These are phyloP conservation scores for Cyclaneusma minus DNA, from an alignment of 2,329 filamentous ascomycete genomes.

Conservation along the genomic window DNA sequence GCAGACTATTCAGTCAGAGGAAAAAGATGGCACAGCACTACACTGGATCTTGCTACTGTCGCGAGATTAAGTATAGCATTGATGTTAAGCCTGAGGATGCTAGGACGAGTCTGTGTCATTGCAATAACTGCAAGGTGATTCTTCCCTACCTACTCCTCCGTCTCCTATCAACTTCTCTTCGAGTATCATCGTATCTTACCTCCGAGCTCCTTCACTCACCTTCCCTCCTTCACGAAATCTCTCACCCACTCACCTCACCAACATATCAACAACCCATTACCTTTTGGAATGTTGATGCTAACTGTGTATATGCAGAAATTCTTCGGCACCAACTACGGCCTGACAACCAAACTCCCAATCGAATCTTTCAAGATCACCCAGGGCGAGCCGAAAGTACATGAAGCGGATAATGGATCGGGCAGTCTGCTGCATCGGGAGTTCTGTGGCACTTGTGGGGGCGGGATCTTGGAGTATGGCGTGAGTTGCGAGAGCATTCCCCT, in stretches of 20 bases:
- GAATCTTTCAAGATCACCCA: slow-evolving; percentile 24
- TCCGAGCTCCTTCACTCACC: too few species aligned
- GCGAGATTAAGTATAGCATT: slow-evolving; percentile 28
- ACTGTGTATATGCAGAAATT: slow-evolving; percentile 23
- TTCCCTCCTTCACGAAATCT: slow-evolving; percentile 1
- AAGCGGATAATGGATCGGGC: slow-evolving; percentile 33
- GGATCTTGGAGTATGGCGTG: slow-evolving; percentile 35
- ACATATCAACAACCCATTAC: not conserved
- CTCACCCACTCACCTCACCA: too few species aligned
- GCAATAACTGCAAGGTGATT: slow-evolving; percentile 35
- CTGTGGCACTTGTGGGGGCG: slow-evolving; percentile 33
- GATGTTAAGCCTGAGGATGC: slow-evolving; percentile 27
- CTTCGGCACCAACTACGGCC: slow-evolving; percentile 32
- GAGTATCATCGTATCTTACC: too few species aligned
- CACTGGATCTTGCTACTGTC: slow-evolving; percentile 31
- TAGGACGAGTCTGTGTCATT: slow-evolving; percentile 35
- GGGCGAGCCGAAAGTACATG: slow-evolving; percentile 26
- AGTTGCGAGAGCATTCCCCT: slow-evolving; percentile 11
- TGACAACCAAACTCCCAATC: slow-evolving; percentile 33
- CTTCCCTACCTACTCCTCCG: slow-evolving; percentile 4
- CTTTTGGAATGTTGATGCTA: not conserved
- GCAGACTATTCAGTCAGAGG: too few species aligned
- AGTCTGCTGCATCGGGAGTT: slow-evolving; percentile 31
- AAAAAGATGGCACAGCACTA: too few species aligned
- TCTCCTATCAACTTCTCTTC: too few species aligned